A percentile compares a stretch with the other conserved stretches of the same genome.
Evolutionary conservation across 2,329 filamentous ascomycete genomes (phyloP).

Genomic region (Colletotrichum paranaense): DNA sequence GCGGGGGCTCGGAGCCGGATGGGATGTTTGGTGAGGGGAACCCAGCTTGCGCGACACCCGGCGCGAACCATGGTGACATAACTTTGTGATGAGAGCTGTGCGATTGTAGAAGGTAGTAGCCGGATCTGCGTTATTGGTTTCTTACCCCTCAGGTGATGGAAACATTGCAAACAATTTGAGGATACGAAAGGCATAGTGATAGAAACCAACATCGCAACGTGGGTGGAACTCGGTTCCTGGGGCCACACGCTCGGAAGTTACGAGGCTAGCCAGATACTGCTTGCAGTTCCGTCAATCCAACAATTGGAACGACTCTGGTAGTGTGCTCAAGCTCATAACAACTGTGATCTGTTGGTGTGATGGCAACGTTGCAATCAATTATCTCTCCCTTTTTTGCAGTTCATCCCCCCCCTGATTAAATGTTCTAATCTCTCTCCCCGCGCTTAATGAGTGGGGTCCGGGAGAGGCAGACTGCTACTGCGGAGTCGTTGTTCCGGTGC

Average conservation of each 20-base stretch:
- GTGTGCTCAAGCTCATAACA: no score
- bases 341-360: neutral
- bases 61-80: neutral
- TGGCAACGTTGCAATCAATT: conserved; percentile 14
- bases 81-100: neutral
- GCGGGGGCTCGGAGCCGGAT: neutral
- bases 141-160: neutral
- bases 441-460: neutral
- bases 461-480: neutral
- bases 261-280: neutral
- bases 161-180: neutral
- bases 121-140: neutral
- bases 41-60: neutral
- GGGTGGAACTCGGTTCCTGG: neutral
- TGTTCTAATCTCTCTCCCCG: neutral
- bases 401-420: neutral
- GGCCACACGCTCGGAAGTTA: neutral
- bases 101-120: conserved; percentile 1
- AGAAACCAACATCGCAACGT: neutral
- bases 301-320: neutral
- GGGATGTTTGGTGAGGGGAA: neutral
- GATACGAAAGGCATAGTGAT: neutral
- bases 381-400: neutral
- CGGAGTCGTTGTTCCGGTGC: neutral
- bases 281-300: neutral